These are phyloP conservation scores for Xerocomus nothofagi DNA, from an alignment of 1,284 basidiomycete species.

Conservation along the genomic window DNA sequence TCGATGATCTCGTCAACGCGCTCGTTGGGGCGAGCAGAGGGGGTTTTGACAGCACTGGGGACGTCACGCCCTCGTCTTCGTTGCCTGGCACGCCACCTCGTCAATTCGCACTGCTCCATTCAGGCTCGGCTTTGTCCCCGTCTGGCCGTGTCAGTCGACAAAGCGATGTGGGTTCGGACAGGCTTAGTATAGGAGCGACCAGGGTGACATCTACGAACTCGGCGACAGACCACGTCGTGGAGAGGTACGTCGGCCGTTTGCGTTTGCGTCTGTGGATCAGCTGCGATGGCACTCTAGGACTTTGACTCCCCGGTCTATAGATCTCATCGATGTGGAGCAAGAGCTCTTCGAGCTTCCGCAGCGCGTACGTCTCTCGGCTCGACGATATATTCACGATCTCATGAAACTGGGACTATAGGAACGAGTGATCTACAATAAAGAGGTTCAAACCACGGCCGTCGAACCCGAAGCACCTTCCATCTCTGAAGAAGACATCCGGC, in stretches of 20 bases:
- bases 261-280: background rate
- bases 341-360: constrained; percentile 89
- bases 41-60: constrained; percentile 47
- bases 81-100: constrained; percentile 69
- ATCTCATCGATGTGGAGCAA: constrained; percentile 82
- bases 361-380: constrained; percentile 51
- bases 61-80: constrained; percentile 64
- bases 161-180: constrained; percentile 60
- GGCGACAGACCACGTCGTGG: constrained; percentile 64
- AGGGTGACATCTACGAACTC: constrained; percentile 51
- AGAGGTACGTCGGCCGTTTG: constrained; percentile 47
- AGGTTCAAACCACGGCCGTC: constrained; percentile 82
- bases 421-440: constrained; percentile 91
- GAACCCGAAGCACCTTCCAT: constrained; percentile 50
- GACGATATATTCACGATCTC: background rate
- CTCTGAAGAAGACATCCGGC: constrained; percentile 73
- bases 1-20: constrained; percentile 67
- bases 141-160: constrained; percentile 66
- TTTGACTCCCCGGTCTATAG: constrained; percentile 63
- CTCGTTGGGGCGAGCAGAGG: constrained; percentile 46
- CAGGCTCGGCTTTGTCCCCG: constrained; percentile 42
- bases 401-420: constrained; percentile 47
- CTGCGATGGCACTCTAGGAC: constrained; percentile 40
- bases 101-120: constrained; percentile 46
- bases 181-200: constrained; percentile 46